Conservation (phyloP, 148 eudicot species). For the Heliosperma pusillum region DNA sequence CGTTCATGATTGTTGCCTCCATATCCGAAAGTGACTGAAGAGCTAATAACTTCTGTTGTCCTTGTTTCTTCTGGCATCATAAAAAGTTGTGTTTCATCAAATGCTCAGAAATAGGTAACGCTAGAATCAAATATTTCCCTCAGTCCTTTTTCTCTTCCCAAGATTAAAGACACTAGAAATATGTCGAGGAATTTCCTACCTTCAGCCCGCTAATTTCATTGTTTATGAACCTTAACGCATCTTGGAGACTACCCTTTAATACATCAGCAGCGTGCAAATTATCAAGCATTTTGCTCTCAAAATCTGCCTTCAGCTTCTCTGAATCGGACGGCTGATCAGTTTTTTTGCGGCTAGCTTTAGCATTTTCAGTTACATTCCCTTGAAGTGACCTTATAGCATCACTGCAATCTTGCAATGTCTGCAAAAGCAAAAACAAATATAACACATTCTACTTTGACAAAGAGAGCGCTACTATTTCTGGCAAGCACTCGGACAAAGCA, state of each 20-base stretch:
- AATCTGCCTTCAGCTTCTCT: constrained; percentile 47
- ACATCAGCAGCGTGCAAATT: constrained; percentile 71
- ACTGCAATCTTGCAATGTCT: constrained; percentile 72
- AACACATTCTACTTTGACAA: background rate
- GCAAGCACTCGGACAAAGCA: background rate
- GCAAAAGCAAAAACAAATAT: background rate
- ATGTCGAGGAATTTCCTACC: background rate
- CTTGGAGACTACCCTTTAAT: constrained; percentile 56
- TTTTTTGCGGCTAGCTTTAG: constrained; percentile 32
- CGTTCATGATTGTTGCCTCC: constrained; percentile 43
- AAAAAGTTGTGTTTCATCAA: constrained; percentile 5
- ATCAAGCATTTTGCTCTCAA: constrained; percentile 58
- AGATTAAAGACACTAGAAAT: background rate
- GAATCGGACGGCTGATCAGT: constrained; percentile 27
- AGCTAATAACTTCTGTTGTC: constrained; percentile 43
- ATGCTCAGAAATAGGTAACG: background rate
- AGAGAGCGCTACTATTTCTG: background rate
- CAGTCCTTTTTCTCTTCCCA: no score
- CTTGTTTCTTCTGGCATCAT: constrained; percentile 62
- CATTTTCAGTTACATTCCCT: constrained; percentile 28
- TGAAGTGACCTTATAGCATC: constrained; percentile 42
- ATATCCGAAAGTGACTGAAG: constrained; percentile 49
- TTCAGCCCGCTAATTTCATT: constrained; percentile 41
- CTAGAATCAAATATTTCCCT: no score
- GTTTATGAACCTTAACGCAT: constrained; percentile 57